Evolutionary conservation across 441 rosid species (phyloP).

Genomic region (Euphorbia schlechtendalii): DNA sequence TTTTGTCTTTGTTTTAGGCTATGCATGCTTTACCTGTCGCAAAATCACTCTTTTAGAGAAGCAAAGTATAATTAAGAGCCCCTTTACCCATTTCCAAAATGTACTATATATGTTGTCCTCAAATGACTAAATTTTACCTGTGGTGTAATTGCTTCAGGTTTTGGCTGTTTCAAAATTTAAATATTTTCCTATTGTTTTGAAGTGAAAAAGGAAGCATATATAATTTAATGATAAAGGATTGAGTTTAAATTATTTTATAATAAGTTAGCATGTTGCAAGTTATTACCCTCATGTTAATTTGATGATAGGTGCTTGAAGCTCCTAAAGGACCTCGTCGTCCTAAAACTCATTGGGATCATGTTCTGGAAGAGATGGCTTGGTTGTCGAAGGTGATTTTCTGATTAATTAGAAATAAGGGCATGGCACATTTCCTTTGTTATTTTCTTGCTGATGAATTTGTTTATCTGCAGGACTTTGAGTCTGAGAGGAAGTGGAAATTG

Average conservation of each 20-base stretch:
- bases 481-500: constrained; percentile 99
- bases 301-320: constrained; percentile 85
- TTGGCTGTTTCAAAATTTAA: background rate
- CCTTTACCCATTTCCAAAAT: background rate
- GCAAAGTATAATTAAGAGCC: background rate
- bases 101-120: background rate
- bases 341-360: constrained; percentile 99
- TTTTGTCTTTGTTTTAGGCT: background rate
- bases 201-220: background rate
- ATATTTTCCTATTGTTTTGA: background rate
- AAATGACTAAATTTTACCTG: background rate
- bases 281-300: constrained; percentile 15
- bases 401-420: background rate
- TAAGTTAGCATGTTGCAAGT: background rate
- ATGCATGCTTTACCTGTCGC: background rate
- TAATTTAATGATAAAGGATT: background rate
- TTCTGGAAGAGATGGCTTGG: constrained; percentile 97
- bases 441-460: constrained; percentile 28
- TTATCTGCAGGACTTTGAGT: constrained; percentile 81
- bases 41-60: background rate
- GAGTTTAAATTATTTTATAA: background rate
- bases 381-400: constrained; percentile 70
- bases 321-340: constrained; percentile 94
- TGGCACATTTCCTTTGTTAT: background rate
- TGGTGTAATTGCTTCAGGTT: background rate